Evolutionary conservation across 1,284 basidiomycete species (phyloP), one percentile per base, ranked within the genome.

Genomic region (Pascua guehoae): DNA sequence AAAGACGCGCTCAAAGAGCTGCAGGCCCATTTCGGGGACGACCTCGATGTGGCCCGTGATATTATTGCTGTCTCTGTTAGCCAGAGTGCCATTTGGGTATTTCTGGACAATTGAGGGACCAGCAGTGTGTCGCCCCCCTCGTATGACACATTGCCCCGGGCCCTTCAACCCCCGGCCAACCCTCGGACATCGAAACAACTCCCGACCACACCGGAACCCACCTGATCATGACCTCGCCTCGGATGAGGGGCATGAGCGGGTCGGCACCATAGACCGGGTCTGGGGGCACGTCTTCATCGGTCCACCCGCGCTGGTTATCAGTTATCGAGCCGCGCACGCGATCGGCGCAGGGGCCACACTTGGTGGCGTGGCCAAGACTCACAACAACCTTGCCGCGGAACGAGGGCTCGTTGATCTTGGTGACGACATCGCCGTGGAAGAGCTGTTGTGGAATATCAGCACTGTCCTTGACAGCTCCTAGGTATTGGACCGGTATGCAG

Each of bases 1-100:
- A 66, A 95, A 86, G 43, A 82, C 83, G 53, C 92, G 87, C 75
- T 93, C 89, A 53, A 89, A 79, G 12, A 95, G 83, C n/a, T 78
- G 77, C 58, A 90, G 81, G 10, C 85, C 81, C 12, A 84, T 80
- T 71, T 91, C 89, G 7, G 79, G 80, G 14, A 89, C 79, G 63
- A 94, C 90, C 68, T 88, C 84, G 58, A 87, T 83, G 57, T 79
- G 73, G 56, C 83, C 79, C 15, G 77, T 78, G 3, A 82, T 80
- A 45, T 87, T 80, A 74, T 66, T 44, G 39, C 66, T 74, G 54
- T 5, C n/a, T 17, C 15, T 47, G 44, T 56, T 43, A 58, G 55
- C 17, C 36, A 10, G 32, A 12, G 1, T 11, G 10, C 17, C 16
- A 15, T 15, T 5, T 16, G 42, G 24, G 16, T 16, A 18, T 18